Conservation (phyloP, 768 basidiomycete genomes). For the Clathrus columnatus region DNA sequence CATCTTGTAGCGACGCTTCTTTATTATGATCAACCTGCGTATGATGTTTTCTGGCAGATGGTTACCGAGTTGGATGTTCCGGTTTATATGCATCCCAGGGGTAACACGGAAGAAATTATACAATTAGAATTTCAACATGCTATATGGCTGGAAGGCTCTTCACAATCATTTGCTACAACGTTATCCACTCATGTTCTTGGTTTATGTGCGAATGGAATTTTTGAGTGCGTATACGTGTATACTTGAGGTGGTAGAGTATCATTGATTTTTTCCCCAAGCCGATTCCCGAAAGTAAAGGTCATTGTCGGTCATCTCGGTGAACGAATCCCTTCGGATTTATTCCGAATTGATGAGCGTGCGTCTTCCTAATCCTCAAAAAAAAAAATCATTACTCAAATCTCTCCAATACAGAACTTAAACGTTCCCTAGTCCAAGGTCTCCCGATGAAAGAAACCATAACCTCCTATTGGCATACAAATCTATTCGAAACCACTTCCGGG, state of each 20-base stretch:
- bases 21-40: not conserved
- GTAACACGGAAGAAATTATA: not conserved
- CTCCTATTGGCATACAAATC: slow-evolving; percentile 7
- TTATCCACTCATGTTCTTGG: not conserved
- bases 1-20: not conserved
- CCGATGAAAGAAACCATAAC: slow-evolving; percentile 7
- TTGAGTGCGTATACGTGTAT: not conserved
- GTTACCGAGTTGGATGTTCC: not conserved
- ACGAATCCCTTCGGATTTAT: slow-evolving; percentile 8
- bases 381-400: too few species aligned
- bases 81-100: not conserved
- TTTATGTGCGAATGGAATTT: not conserved
- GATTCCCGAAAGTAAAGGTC: slow-evolving; percentile 7
- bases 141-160: not conserved
- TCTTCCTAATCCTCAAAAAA: too few species aligned
- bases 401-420: slow-evolving; percentile 1
- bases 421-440: not conserved
- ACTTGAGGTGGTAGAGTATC: not conserved
- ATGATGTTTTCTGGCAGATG: slow-evolving; percentile 6
- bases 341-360: slow-evolving; percentile 10
- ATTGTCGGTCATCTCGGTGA: slow-evolving; percentile 7
- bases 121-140: not conserved
- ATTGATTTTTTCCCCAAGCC: not conserved
- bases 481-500: slow-evolving; percentile 9
- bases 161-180: not conserved